Percentiles rank a stretch among this genome's conserved stretches.
phyloP scores from a whole-genome alignment of 305 asterid genomes.

The Withania somnifera region DNA sequence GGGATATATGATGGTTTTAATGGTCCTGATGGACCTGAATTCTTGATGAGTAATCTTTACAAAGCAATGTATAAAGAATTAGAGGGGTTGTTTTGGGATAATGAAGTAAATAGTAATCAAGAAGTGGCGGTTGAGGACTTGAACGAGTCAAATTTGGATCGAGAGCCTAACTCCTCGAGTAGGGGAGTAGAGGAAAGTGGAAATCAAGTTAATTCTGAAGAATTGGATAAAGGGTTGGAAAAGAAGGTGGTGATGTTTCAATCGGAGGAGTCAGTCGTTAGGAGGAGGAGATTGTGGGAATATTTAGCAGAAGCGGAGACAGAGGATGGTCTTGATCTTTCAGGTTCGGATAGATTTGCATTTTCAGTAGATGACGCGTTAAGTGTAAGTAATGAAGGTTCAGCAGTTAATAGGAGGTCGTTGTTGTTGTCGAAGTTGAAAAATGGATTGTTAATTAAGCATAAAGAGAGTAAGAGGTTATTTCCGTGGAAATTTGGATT shows the following conservation, averaged over 20 bases:
- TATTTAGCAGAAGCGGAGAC: conserved; percentile 63
- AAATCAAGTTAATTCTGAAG: conserved; percentile 9
- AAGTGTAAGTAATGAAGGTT: conserved; percentile 58
- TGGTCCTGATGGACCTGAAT: conserved; percentile 87
- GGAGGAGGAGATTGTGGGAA: conserved; percentile 83
- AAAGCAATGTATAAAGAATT: conserved; percentile 63
- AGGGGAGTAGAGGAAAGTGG: conserved; percentile 26
- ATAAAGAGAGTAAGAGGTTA: conserved; percentile 34
- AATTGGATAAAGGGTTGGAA: conserved; percentile 9
- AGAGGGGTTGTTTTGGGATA: conserved; percentile 81
- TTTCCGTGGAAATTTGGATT: conserved; percentile 74
- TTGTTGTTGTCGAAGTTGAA: conserved; percentile 58
- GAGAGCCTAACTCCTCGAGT: conserved; percentile 11
- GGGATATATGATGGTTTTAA: conserved; percentile 84
- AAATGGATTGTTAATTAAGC: conserved; percentile 54
- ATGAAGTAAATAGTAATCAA: conserved; percentile 20
- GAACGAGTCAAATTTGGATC: not conserved
- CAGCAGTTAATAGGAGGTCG: conserved; percentile 68
- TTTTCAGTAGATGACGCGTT: conserved; percentile 77
- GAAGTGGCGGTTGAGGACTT: conserved; percentile 15
- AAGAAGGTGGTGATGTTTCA: conserved; percentile 57
- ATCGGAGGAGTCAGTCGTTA: conserved; percentile 39
- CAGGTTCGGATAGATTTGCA: conserved; percentile 79
- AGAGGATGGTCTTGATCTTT: conserved; percentile 73
- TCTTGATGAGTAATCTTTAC: conserved; percentile 68